These are phyloP conservation scores for Pezicula rhizophila DNA, from an alignment of 2,329 filamentous ascomycete species.

Conservation along the genomic window DNA sequence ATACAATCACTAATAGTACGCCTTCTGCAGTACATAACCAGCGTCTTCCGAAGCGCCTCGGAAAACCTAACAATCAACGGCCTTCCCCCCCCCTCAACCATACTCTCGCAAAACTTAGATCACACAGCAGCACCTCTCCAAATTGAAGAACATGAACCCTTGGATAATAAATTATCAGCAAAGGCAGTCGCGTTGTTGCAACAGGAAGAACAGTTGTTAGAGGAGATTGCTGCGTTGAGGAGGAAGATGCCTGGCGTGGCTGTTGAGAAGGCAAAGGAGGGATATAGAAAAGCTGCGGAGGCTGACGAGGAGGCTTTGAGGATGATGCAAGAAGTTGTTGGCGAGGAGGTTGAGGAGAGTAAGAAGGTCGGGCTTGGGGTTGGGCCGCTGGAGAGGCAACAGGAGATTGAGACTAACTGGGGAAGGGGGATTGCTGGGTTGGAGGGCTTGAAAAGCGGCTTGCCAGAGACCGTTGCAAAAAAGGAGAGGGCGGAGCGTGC, in stretches of 20 bases:
- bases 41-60: slow-evolving; percentile 52
- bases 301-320: slow-evolving; percentile 11
- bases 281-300: slow-evolving; percentile 11
- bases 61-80: slow-evolving; percentile 61
- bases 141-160: slow-evolving; percentile 49
- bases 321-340: slow-evolving; percentile 7
- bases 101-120: background rate
- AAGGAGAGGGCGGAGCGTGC: slow-evolving; percentile 60
- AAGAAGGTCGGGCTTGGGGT: slow-evolving; percentile 24
- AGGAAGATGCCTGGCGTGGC: slow-evolving; percentile 9
- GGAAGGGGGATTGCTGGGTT: slow-evolving; percentile 43
- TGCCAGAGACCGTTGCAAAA: slow-evolving; percentile 56
- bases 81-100: slow-evolving; percentile 33
- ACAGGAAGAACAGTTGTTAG: slow-evolving; percentile 57
- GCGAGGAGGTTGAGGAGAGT: slow-evolving; percentile 5
- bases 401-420: slow-evolving; percentile 41
- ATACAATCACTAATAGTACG: background rate
- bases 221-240: slow-evolving; percentile 48
- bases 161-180: slow-evolving; percentile 52
- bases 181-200: slow-evolving; percentile 54
- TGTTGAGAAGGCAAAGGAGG: slow-evolving; percentile 13
- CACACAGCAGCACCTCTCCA: slow-evolving; percentile 14
- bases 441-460: slow-evolving; percentile 48
- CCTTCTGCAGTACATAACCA: slow-evolving; percentile 48
- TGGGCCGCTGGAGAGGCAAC: slow-evolving; percentile 38